phyloP scores from a whole-genome alignment of 2,329 filamentous ascomycete species.

The Aspergillus costaricaensis region DNA sequence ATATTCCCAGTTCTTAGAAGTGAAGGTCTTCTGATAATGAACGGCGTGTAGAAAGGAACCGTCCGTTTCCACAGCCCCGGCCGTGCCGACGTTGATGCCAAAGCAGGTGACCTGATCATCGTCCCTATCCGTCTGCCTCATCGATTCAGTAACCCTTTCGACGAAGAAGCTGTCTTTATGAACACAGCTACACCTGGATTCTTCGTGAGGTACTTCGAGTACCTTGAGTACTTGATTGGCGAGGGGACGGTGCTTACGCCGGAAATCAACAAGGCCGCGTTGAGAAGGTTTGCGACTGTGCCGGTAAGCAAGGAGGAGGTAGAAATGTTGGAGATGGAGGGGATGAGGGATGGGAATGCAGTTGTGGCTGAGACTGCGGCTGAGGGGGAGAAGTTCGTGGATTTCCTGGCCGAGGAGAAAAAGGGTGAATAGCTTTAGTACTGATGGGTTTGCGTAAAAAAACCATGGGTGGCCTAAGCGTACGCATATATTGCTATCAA shows the following conservation, averaged over 20 bases:
- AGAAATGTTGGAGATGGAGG: conserved; percentile 1
- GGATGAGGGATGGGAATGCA: not conserved
- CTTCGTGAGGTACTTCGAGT: conserved; percentile 61
- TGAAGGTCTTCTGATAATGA: not conserved
- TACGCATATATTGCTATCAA: no score
- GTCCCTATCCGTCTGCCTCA: conserved; percentile 58
- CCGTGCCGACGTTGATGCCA: conserved; percentile 50
- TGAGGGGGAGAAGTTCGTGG: conserved; percentile 1
- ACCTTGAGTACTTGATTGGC: conserved; percentile 48
- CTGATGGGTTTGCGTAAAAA: no score
- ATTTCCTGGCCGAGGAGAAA: not conserved
- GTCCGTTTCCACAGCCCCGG: conserved; percentile 55
- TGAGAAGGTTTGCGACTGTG: conserved; percentile 54
- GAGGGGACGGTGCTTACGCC: conserved; percentile 51
- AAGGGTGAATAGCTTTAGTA: not conserved
- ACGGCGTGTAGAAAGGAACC: conserved; percentile 39
- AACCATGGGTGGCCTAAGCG: no score
- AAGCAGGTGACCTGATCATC: conserved; percentile 56
- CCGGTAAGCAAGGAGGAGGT: conserved; percentile 24
- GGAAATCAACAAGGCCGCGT: conserved; percentile 52
- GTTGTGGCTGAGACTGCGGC: conserved; percentile 12
- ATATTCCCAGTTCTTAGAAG: no score
- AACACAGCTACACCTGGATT: conserved; percentile 61
- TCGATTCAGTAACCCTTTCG: conserved; percentile 58
- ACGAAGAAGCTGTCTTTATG: conserved; percentile 57